These are phyloP conservation scores for Fremontodendron californicum DNA, from an alignment of 345 rosid genomes.

Conservation along the genomic window DNA sequence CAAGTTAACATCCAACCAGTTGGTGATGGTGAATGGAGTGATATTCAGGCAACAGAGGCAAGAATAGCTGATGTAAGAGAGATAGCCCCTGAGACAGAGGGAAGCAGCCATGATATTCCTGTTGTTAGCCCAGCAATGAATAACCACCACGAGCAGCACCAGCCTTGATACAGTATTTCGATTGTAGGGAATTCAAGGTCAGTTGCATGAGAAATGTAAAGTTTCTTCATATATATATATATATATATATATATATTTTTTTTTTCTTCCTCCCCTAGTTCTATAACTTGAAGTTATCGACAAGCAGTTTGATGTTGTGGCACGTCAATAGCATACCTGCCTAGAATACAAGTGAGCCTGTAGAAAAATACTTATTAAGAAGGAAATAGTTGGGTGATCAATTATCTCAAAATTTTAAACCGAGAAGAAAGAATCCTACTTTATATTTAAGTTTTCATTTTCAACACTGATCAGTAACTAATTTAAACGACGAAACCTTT, in stretches of 20 bases:
- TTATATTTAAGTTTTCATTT: no score
- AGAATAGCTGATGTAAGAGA: constrained; percentile 79
- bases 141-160: constrained; percentile 48
- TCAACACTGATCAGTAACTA: no score
- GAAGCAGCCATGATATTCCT: constrained; percentile 72
- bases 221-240: not conserved
- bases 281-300: not conserved
- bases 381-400: no score
- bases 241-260: no score
- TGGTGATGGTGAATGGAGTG: constrained; percentile 76
- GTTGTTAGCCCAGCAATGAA: constrained; percentile 48
- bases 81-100: constrained; percentile 54
- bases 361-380: no score
- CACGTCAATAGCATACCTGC: not conserved
- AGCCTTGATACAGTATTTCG: constrained; percentile 38
- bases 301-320: not conserved
- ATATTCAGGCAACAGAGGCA: constrained; percentile 86
- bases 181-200: not conserved
- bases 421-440: no score
- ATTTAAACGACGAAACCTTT: no score
- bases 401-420: no score
- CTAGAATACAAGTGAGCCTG: no score
- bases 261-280: not conserved
- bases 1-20: constrained; percentile 51
- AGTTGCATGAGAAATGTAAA: not conserved